phyloP scores from a whole-genome alignment of 1,139 yeast genomes.

The Geotrichum europaeum region DNA sequence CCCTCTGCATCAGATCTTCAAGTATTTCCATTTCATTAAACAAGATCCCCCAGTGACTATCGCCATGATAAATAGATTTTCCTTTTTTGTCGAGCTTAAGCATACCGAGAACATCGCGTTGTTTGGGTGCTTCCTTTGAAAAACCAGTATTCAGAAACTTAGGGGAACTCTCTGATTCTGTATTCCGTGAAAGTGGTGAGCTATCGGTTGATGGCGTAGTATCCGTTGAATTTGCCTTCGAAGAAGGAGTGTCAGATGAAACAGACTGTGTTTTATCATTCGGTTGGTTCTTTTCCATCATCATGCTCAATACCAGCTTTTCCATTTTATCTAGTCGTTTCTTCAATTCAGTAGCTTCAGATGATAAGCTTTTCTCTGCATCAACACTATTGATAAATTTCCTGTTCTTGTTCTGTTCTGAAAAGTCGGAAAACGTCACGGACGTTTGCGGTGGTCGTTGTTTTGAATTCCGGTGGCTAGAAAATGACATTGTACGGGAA shows the following conservation, averaged over 20 bases:
- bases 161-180: not conserved
- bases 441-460: not conserved
- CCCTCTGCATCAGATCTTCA: slow-evolving; percentile 8
- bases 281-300: slow-evolving; percentile 3
- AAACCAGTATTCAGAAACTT: not conserved
- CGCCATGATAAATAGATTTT: slow-evolving; percentile 35
- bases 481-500: not conserved
- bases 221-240: slow-evolving; percentile 2
- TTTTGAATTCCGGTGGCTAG: not conserved
- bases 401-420: not conserved
- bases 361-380: not conserved
- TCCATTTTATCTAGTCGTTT: slow-evolving; percentile 16
- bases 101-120: slow-evolving; percentile 33
- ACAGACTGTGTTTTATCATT: not conserved
- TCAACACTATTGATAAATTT: not conserved
- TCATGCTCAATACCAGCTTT: slow-evolving; percentile 14
- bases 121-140: not conserved
- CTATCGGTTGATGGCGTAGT: not conserved
- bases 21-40: slow-evolving; percentile 28
- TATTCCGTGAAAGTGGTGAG: not conserved
- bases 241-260: not conserved
- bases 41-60: slow-evolving; percentile 35
- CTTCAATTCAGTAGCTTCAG: slow-evolving; percentile 8
- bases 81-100: slow-evolving; percentile 34
- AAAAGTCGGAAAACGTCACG: slow-evolving; percentile 10